Evolutionary conservation across 2,329 filamentous ascomycete species (phyloP), one percentile per base, ranked within the genome.

Genomic region (Aspergillus ochraceus): DNA sequence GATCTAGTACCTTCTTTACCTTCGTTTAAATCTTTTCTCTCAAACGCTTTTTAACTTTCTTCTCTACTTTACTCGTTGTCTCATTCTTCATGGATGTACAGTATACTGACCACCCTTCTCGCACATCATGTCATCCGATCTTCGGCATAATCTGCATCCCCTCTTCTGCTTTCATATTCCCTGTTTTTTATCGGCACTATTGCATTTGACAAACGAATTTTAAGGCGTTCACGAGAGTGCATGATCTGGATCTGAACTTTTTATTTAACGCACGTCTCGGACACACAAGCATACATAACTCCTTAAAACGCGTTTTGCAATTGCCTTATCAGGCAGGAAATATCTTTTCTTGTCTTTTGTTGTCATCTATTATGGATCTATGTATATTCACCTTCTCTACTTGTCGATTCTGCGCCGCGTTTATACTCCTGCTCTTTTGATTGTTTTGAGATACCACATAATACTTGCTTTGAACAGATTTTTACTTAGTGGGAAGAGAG

Each of bases 1-100:
- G 36, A 42, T 42, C 36, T n/a, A 42, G 36, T n/a, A n/a, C 36
- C 32, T 42, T 42, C 36, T 8, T n/a, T 42, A n/a, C 36, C 17
- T n/a, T 42, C 36, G 36, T n/a, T 42, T 42, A 42, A n/a, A 14
- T 2, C 8, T 45, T 53, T 50, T 19, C 55, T n/a, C 14, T 49
- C 36, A 42, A 42, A 55, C 20, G 22, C 8, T 29, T 29, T 29
- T 1, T 29, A 29, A 49, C 47, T 54, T 45, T 58, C 32, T 58
- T 9, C 53, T 59, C 32, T 24, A 54, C 47, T 20, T 60, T 55
- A 50, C 24, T 20, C 22, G 9, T 29, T 29, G 26, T 32, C 54
- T 54, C 55, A 32, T 39, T 55, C 49, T 55, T 22, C 47, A n/a
- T 52, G 45, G 45, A 47, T 47, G 45, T 47, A 47, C 45, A 47